These are phyloP conservation scores for Hanseniaspora jakobsenii DNA, from an alignment of 805 yeast genomes.

Conservation along the genomic window DNA sequence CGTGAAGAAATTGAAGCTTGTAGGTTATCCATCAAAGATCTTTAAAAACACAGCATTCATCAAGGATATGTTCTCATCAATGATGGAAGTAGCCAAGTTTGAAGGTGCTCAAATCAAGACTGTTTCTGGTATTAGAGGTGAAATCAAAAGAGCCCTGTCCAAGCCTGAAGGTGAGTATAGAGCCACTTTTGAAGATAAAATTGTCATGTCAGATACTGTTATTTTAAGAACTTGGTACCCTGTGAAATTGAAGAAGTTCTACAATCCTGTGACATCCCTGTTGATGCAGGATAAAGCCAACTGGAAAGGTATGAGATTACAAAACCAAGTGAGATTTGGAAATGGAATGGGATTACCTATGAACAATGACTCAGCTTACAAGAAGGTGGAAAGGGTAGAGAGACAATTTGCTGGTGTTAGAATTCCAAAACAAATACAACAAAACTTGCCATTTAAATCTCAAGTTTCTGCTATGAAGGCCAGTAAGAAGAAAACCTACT, in stretches of 20 bases:
- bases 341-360: conserved; percentile 52
- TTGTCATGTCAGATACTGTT: conserved; percentile 78
- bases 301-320: conserved; percentile 94
- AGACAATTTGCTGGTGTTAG: conserved; percentile 77
- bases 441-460: conserved; percentile 78
- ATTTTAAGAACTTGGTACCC: conserved; percentile 96
- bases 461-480: conserved; percentile 85
- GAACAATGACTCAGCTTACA: conserved; percentile 39
- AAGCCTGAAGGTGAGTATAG: conserved; percentile 92
- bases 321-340: conserved; percentile 85
- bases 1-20: conserved; percentile 87
- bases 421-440: conserved; percentile 69
- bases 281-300: conserved; percentile 62
- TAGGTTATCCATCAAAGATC: conserved; percentile 87
- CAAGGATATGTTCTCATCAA: conserved; percentile 87
- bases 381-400: conserved; percentile 69
- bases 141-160: conserved; percentile 84
- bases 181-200: conserved; percentile 93
- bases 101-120: conserved; percentile 97
- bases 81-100: conserved; percentile 90
- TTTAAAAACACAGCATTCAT: conserved; percentile 94
- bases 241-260: conserved; percentile 75
- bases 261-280: conserved; percentile 91
- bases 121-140: conserved; percentile 95
- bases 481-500: conserved; percentile 67